Conservation (phyloP, 768 basidiomycete species). For the Tricholoma bakamatsutake region DNA sequence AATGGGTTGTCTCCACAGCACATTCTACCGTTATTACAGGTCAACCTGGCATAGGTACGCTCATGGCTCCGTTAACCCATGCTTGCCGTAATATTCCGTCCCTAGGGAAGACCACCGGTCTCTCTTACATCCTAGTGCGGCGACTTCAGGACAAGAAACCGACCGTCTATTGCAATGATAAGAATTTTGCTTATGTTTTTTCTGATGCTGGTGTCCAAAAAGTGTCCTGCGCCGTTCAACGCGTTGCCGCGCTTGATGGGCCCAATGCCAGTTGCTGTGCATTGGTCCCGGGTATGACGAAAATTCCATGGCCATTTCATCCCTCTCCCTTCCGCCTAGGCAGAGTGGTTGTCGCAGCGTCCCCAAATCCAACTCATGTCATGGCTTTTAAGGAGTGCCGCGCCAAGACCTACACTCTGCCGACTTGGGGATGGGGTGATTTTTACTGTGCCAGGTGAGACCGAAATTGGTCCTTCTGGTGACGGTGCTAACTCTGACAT, state of each 20-base stretch:
- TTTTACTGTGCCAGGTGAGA: not conserved
- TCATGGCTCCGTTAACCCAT: not conserved
- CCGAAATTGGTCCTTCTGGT: not conserved
- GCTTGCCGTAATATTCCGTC: not conserved
- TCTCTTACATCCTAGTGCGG: not conserved
- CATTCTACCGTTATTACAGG: not conserved
- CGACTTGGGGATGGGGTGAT: not conserved
- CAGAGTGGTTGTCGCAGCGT: not conserved
- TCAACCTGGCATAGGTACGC: not conserved
- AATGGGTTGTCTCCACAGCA: not conserved
- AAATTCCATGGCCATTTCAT: not conserved
- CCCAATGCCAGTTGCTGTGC: not conserved
- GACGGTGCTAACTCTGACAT: not conserved
- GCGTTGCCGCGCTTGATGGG: not conserved
- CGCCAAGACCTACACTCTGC: not conserved
- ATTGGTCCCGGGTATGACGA: not conserved
- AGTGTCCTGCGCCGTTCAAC: not conserved
- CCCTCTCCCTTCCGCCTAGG: not conserved
- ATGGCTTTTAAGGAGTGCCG: not conserved
- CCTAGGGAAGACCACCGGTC: not conserved
- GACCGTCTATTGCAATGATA: not conserved
- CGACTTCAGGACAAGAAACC: not conserved
- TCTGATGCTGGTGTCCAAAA: not conserved
- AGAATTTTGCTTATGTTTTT: not conserved
- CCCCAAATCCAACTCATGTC: not conserved